Conservation (phyloP, 2,329 filamentous ascomycete genomes). For the Trichoderma afroharzianum region DNA sequence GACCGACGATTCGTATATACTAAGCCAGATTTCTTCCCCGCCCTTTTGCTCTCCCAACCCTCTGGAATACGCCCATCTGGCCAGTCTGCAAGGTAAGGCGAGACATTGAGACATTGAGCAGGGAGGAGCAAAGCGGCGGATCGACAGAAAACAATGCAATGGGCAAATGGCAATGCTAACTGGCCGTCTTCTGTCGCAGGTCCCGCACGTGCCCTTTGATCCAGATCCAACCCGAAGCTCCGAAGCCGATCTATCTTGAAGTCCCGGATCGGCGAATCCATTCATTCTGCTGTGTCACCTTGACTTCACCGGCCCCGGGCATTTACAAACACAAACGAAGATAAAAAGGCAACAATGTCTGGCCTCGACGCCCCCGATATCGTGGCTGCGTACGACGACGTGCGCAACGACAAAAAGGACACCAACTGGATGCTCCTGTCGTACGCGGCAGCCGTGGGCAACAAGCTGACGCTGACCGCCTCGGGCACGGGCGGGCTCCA, state of each 20-base stretch:
- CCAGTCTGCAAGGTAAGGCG: constrained; percentile 7
- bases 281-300: not conserved
- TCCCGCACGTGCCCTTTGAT: constrained; percentile 9
- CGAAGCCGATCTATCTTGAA: not conserved
- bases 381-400: constrained; percentile 61
- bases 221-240: not conserved
- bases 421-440: constrained; percentile 67
- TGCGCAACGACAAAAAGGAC: constrained; percentile 62
- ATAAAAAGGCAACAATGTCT: constrained; percentile 44
- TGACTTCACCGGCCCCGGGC: not conserved
- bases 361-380: constrained; percentile 57
- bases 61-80: not conserved
- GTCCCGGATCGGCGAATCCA: not conserved
- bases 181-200: not conserved
- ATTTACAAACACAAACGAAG: not conserved
- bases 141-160: not conserved
- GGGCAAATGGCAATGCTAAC: not conserved
- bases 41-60: constrained; percentile 5
- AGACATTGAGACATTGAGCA: not conserved
- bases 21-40: constrained; percentile 10
- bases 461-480: constrained; percentile 51
- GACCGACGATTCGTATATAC: constrained; percentile 6
- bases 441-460: constrained; percentile 52
- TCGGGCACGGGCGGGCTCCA: constrained; percentile 59
- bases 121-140: not conserved